A percentile compares a stretch with the other conserved stretches of the same genome.
These are phyloP conservation scores for Colletotrichum salicis DNA, from an alignment of 2,329 filamentous ascomycete genomes.

Conservation along the genomic window DNA sequence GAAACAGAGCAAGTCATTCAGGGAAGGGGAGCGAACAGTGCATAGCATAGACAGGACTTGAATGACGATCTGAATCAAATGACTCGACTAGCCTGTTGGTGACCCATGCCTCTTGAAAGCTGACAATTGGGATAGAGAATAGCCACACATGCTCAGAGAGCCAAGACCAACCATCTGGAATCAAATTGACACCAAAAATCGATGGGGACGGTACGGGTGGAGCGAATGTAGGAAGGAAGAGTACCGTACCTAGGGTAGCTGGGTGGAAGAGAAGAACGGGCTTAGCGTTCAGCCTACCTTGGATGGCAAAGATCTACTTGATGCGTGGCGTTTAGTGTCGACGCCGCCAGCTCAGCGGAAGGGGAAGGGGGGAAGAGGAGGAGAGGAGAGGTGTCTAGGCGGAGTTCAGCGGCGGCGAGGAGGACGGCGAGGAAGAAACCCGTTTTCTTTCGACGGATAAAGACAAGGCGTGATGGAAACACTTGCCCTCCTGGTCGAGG, in stretches of 20 bases:
- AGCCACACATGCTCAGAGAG: neutral
- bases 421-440: too few species aligned
- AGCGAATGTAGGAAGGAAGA: neutral
- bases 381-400: too few species aligned
- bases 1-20: neutral
- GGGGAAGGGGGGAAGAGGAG: neutral
- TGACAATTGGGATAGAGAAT: neutral
- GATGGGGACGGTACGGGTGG: neutral
- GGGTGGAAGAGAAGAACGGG: neutral
- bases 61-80: constrained; percentile 12
- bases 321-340: neutral
- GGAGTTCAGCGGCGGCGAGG: neutral
- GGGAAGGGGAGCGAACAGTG: neutral
- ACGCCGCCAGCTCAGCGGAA: neutral
- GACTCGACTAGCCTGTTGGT: constrained; percentile 1
- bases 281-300: neutral
- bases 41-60: constrained; percentile 12
- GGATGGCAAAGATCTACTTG: neutral
- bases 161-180: neutral
- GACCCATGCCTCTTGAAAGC: neutral
- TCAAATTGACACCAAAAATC: neutral
- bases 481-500: too few species aligned
- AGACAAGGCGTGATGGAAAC: too few species aligned
- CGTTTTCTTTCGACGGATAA: too few species aligned
- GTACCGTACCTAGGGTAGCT: too few species aligned